Conservation (phyloP, 257 asterid species). For the Euphrasia confusa region DNA sequence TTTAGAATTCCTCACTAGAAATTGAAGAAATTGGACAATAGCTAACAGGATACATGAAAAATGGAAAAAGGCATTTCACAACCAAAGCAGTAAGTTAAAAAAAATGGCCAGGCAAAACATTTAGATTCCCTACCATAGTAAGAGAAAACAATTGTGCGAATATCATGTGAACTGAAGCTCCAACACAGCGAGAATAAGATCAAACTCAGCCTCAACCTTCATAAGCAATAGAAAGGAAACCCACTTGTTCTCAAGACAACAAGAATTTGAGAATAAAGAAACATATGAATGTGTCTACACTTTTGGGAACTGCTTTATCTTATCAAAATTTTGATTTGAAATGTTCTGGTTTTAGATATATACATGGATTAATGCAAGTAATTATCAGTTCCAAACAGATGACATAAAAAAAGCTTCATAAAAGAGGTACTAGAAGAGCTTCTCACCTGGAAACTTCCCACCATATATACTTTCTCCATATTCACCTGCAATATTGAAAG, state of each 20-base stretch:
- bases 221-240: conserved; percentile 69
- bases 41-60: too few species aligned
- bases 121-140: conserved; percentile 73
- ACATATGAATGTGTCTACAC: conserved; percentile 26
- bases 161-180: conserved; percentile 83
- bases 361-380: conserved; percentile 14
- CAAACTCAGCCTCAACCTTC: conserved; percentile 95
- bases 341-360: conserved; percentile 4
- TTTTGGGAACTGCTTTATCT: conserved; percentile 13
- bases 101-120: conserved; percentile 35
- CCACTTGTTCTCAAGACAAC: conserved; percentile 70
- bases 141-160: conserved; percentile 75
- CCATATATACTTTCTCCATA: conserved; percentile 88
- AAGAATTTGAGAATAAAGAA: conserved; percentile 38
- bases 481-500: conserved; percentile 52
- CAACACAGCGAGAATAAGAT: conserved; percentile 88
- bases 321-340: conserved; percentile 12
- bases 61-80: conserved; percentile 1
- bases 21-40: too few species aligned
- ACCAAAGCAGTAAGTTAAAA: conserved; percentile 18
- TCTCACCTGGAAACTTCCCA: conserved; percentile 83
- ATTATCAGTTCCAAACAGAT: conserved; percentile 19
- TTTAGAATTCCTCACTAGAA: too few species aligned
- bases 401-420: conserved; percentile 15
- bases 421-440: conserved; percentile 20